Evolutionary conservation across 2,329 filamentous ascomycete genomes (phyloP).

Genomic region (Pseudogymnoascus sp.): DNA sequence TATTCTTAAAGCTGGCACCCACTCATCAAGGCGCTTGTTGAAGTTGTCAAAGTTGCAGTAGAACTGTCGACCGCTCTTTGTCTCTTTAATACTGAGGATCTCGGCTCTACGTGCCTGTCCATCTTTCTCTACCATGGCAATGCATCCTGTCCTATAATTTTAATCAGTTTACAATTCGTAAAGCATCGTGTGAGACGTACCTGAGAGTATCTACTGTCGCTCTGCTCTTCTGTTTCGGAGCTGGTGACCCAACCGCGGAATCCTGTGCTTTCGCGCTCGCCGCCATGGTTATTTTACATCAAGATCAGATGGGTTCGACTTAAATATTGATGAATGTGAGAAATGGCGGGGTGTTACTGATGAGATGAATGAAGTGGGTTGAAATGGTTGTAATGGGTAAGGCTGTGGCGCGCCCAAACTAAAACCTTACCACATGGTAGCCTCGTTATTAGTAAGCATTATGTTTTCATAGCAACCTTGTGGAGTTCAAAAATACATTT

Average conservation of each 20-base stretch:
- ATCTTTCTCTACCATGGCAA: conserved; percentile 44
- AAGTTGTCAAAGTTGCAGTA: conserved; percentile 98
- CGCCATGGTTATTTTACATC: conserved; percentile 41
- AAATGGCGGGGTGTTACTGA: background rate
- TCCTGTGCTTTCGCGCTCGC: conserved; percentile 42
- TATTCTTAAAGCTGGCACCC: conserved; percentile 74
- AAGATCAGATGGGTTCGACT: background rate
- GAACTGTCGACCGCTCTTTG: conserved; percentile 79
- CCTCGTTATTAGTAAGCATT: background rate
- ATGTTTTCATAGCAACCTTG: background rate
- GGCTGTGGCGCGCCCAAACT: conserved; percentile 2
- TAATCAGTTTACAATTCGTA: background rate
- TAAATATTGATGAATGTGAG: conserved; percentile 2
- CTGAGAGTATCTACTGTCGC: conserved; percentile 77
- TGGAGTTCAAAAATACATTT: background rate
- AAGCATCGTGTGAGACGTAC: conserved; percentile 40
- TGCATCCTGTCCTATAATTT: conserved; percentile 26
- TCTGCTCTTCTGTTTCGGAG: conserved; percentile 61
- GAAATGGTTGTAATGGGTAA: background rate
- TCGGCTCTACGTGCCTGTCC: conserved; percentile 85
- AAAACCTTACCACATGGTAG: background rate
- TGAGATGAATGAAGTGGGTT: conserved; percentile 2
- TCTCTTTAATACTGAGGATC: conserved; percentile 87
- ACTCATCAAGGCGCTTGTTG: conserved; percentile 81
- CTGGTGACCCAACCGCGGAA: conserved; percentile 46